These are phyloP conservation scores for Pythium angustatum DNA, from an alignment of 352 stramenopile species.

Conservation along the genomic window DNA sequence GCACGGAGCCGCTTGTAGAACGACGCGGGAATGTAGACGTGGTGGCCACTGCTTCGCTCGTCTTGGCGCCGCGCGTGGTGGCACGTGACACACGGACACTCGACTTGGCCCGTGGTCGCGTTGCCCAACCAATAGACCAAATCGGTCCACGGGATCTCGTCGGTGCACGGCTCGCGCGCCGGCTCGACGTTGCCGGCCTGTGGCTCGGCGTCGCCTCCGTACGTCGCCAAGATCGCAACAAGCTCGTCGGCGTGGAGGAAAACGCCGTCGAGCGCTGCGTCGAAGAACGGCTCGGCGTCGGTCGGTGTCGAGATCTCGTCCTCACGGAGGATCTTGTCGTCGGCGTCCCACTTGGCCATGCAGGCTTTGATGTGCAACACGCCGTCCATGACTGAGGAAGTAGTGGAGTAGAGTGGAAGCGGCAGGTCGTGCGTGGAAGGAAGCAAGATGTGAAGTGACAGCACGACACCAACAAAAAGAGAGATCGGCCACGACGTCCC, in stretches of 20 bases:
- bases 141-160: slow-evolving; percentile 29
- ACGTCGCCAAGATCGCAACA: neutral
- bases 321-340: slow-evolving; percentile 13
- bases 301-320: slow-evolving; percentile 21
- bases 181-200: slow-evolving; percentile 6
- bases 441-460: neutral
- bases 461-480: neutral
- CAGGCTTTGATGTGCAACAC: slow-evolving; percentile 14
- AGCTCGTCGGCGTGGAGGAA: slow-evolving; percentile 4
- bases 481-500: slow-evolving; percentile 3
- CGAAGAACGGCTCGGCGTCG: slow-evolving; percentile 13
- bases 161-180: slow-evolving; percentile 19
- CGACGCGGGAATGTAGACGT: slow-evolving; percentile 32
- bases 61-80: neutral
- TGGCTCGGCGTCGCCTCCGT: neutral
- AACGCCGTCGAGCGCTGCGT: slow-evolving; percentile 8
- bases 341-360: neutral
- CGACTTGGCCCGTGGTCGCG: slow-evolving; percentile 18
- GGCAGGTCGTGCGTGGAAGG: neutral
- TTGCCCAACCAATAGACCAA: slow-evolving; percentile 32
- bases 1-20: neutral
- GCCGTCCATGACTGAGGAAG: slow-evolving; percentile 1
- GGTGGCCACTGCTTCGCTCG: slow-evolving; percentile 24
- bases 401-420: neutral
- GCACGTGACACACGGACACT: slow-evolving; percentile 20